Percentiles rank a stretch among this genome's conserved stretches.
phyloP scores from a whole-genome alignment of 225 moss, liverwort and hornwort species.

The Thuidium tamariscinum region DNA sequence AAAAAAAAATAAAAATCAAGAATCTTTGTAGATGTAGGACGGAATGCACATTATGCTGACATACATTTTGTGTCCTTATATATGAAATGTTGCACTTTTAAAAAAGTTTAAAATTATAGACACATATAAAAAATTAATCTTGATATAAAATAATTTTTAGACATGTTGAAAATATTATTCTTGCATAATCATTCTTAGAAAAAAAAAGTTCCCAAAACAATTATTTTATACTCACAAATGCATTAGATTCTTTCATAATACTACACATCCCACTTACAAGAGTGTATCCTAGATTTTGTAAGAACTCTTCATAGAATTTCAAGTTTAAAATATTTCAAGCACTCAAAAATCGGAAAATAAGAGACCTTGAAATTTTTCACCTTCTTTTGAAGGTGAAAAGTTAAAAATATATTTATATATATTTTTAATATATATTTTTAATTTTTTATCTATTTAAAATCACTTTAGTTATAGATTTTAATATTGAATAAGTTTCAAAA shows the following conservation, averaged over 20 bases:
- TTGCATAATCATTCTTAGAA: not conserved
- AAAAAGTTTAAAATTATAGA: no score
- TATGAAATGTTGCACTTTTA: not conserved
- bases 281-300: not conserved
- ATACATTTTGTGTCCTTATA: no score
- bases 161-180: not conserved
- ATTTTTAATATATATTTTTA: no score
- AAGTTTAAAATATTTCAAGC: not conserved
- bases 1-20: not conserved
- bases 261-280: not conserved
- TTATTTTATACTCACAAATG: not conserved
- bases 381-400: not conserved
- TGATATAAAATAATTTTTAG: not conserved
- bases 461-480: not conserved
- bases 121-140: not conserved
- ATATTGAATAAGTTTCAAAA: not conserved
- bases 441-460: not conserved
- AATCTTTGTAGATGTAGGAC: not conserved
- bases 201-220: no score
- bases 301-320: not conserved
- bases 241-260: not conserved
- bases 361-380: accelerated
- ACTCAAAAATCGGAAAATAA: not conserved
- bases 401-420: not conserved
- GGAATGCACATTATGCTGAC: not conserved